Percentiles rank a stretch among this genome's conserved stretches.
These are phyloP conservation scores for Dichotomopilus funicola DNA, from an alignment of 2,329 filamentous ascomycete species.

Conservation along the genomic window DNA sequence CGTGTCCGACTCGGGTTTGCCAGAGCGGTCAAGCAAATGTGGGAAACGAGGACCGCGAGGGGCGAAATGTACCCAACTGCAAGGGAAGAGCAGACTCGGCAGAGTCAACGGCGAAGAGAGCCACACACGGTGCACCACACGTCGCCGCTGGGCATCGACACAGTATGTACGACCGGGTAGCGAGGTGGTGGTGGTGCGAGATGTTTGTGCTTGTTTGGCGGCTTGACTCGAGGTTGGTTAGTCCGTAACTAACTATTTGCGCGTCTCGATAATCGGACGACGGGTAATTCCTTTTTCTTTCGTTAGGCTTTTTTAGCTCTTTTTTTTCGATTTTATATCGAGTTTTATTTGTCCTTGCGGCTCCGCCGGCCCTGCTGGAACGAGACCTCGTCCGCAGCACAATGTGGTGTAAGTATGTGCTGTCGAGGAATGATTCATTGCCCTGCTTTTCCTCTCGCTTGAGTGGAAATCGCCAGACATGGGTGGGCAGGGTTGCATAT, in stretches of 20 bases:
- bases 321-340: too few relatives aligned
- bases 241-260: too few relatives aligned
- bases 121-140: background rate
- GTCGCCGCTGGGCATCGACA: background rate
- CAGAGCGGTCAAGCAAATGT: background rate
- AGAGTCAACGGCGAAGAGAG: background rate
- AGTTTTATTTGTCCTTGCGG: too few relatives aligned
- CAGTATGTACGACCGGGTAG: too few relatives aligned
- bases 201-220: too few relatives aligned
- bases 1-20: conserved; percentile 1
- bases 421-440: conserved; percentile 12
- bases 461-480: conserved; percentile 3
- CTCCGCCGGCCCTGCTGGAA: too few relatives aligned
- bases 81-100: background rate
- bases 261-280: too few relatives aligned
- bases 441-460: background rate
- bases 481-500: background rate
- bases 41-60: background rate
- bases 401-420: background rate
- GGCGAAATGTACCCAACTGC: background rate
- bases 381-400: too few relatives aligned
- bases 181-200: background rate
- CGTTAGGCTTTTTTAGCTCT: too few relatives aligned
- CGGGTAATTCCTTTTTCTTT: too few relatives aligned
- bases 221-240: too few relatives aligned